Base-by-base conservation (phyloP, 805 yeast genomes). In the Kuraishia molischiana region DNA sequence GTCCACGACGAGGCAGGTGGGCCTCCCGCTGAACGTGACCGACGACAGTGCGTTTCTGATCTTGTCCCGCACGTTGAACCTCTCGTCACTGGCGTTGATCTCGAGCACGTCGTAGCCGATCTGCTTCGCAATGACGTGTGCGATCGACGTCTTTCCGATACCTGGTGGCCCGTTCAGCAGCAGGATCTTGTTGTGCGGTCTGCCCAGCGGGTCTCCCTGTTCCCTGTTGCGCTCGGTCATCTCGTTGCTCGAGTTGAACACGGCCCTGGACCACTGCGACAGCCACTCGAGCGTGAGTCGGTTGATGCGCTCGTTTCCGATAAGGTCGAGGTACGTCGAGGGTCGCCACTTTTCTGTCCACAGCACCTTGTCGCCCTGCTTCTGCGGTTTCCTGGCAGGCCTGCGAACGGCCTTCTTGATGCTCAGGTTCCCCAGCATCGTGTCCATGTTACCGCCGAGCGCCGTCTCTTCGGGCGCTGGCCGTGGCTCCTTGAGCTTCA, bases 161-260 rank as follows among this genome's bases (percentile, higher is more conserved):
- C 98, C 98, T 0, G 95, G 87, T 0, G 95, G 92, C 0, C 98
- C 98, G 53, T 81, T 86, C 9, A 92, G 70, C 30, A 92, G 61
- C 17, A 92, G 53, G 0, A 92, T 67, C 44, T 75, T 80, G 37
- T 69, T 69, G 13, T 56, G 61, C 0, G 89, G 89, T 39, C 89
- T 61, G 21, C 70, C 65, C 30, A 70, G 64, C 1, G 74, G 72
- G 50, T 79, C 86, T 1, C 40, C 32, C 4, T 43, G 45, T 11
- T 28, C 40, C 24, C 15, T 34, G 33, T 19, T 32, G 31, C 24
- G 24, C 21, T 34, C 22, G 10, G 38, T 19, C 20, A 40, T 41
- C 17, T 45, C 48, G 2, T 46, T 42, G 10, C 57, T 50, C 14
- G 62, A 51, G 33, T 63, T 64, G 46, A 72, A 73, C 0, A 75